Conservation (phyloP, 2,329 filamentous ascomycete species). For the Calycina marina region DNA sequence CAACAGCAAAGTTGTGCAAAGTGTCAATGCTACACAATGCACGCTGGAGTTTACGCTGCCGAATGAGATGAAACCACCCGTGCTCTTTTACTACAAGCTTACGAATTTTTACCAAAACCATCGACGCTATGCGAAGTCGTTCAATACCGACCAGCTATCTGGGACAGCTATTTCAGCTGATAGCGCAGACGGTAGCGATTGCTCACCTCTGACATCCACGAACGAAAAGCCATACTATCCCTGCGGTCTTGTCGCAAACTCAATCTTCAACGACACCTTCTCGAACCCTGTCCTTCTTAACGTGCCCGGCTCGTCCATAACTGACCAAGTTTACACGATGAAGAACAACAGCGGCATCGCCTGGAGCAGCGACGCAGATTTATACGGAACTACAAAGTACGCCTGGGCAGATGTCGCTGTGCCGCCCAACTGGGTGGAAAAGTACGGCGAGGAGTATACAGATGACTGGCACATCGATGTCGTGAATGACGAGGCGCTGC, state of each 20-base stretch:
- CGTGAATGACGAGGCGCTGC: slow-evolving; percentile 66
- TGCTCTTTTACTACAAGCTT: slow-evolving; percentile 88
- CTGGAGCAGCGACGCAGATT: slow-evolving; percentile 67
- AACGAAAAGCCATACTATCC: slow-evolving; percentile 69
- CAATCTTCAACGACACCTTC: slow-evolving; percentile 91
- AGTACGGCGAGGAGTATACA: slow-evolving; percentile 59
- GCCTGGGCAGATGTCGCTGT: slow-evolving; percentile 52
- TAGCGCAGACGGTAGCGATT: slow-evolving; percentile 54
- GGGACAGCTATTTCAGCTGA: slow-evolving; percentile 46
- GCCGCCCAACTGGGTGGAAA: slow-evolving; percentile 70
- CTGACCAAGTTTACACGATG: slow-evolving; percentile 53
- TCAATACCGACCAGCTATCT: slow-evolving; percentile 70
- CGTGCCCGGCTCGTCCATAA: slow-evolving; percentile 26
- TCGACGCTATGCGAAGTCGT: slow-evolving; percentile 83
- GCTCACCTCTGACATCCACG: slow-evolving; percentile 52
- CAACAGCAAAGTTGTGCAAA: slow-evolving; percentile 19
- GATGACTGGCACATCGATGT: slow-evolving; percentile 50
- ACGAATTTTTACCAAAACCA: slow-evolving; percentile 99
- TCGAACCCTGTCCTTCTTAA: slow-evolving; percentile 47
- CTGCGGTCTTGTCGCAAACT: slow-evolving; percentile 92
- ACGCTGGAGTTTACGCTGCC: slow-evolving; percentile 66
- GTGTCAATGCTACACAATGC: slow-evolving; percentile 37
- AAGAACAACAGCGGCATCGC: slow-evolving; percentile 57
- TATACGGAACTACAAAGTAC: slow-evolving; percentile 63
- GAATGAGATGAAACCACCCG: slow-evolving; percentile 63